A percentile compares a stretch with the other conserved stretches of the same genome.
Evolutionary conservation across 1,139 yeast genomes (phyloP).

Genomic region (Saccharomyces hybrid): DNA sequence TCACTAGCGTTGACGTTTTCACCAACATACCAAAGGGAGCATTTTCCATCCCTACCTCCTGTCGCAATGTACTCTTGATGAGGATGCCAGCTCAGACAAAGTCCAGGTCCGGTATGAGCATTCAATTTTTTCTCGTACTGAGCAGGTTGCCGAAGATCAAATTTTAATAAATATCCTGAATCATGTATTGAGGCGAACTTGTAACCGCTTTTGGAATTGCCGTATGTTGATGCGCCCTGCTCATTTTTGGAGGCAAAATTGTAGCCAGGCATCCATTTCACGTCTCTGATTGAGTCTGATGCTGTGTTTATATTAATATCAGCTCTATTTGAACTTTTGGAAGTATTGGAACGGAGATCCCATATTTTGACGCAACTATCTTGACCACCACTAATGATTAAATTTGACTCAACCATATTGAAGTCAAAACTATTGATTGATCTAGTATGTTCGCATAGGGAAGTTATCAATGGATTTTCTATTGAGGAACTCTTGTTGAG

Average conservation of each 20-base stretch:
- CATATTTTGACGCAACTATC: constrained; percentile 85
- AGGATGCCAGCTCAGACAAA: constrained; percentile 85
- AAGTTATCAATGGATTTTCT: constrained; percentile 37
- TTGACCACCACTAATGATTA: constrained; percentile 77
- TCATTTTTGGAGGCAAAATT: constrained; percentile 13
- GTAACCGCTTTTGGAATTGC: constrained; percentile 31
- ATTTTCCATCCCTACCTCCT: constrained; percentile 77
- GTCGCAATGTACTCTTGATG: constrained; percentile 73
- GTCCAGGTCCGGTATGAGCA: constrained; percentile 89
- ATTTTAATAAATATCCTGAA: constrained; percentile 77
- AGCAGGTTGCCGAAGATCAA: constrained; percentile 64
- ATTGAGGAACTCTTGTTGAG: constrained; percentile 37
- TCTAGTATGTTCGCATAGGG: constrained; percentile 65
- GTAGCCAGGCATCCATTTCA: constrained; percentile 31
- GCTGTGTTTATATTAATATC: constrained; percentile 33
- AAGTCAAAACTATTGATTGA: constrained; percentile 79
- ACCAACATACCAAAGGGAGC: constrained; percentile 32
- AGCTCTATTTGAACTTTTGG: constrained; percentile 18
- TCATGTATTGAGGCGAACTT: constrained; percentile 74
- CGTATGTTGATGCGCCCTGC: constrained; percentile 6
- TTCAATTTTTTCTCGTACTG: constrained; percentile 67
- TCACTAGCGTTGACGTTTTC: constrained; percentile 26
- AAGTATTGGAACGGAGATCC: constrained; percentile 59
- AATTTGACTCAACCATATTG: constrained; percentile 46
- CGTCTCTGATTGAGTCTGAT: constrained; percentile 40